Evolutionary conservation across 768 basidiomycete genomes (phyloP), one percentile per base, ranked within the genome.

Genomic region (Trametes meyenii): DNA sequence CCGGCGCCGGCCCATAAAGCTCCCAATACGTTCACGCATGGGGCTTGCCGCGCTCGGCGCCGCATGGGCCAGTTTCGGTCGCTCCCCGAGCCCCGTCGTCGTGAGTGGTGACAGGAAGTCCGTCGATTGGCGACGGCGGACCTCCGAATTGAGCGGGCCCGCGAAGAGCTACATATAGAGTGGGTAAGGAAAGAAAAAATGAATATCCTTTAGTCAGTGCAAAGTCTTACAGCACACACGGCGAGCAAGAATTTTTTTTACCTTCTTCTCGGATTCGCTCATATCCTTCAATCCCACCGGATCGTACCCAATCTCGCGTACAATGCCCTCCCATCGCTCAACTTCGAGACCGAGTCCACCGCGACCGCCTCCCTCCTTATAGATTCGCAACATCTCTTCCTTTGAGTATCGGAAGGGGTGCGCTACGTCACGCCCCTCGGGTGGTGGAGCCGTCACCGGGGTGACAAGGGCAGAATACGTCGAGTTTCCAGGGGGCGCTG

Each of bases 331-430:
- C 89, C 90, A 93, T 64, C 89, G 81, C 74, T 94, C 93, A 14
- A 94, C 92, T 75, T 94, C 93, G 43, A 93, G 77, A 45, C 89
- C 90, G 36, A 95, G 81, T 46, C 86, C 86, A 64, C 86, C 83
- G 67, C 81, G 86, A 40, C 88, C 86, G 24, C 85, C 85, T 54
- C 89, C 88, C 64, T 93, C 92, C 73, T 82, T 88, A 73, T 90
- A 94, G 63, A 95, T 88, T 76, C 84, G 80, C 55, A 94, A 81
- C 77, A 95, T 79, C 54, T 93, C 91, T 68, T 93, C 91, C 75
- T 88, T 93, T 5, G 90, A 85, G 76, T 94, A 95, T 69, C 87
- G 82, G 78, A 94, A 92, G n/a, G 92, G 92, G 69, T 87, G 86
- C 50, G 79, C 75, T 38, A 85, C 82, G 70, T 92, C 89, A 52